Percentiles rank a stretch among this genome's conserved stretches.
These are phyloP conservation scores for Tulasnella calospora DNA, from an alignment of 768 basidiomycete species.

Conservation along the genomic window DNA sequence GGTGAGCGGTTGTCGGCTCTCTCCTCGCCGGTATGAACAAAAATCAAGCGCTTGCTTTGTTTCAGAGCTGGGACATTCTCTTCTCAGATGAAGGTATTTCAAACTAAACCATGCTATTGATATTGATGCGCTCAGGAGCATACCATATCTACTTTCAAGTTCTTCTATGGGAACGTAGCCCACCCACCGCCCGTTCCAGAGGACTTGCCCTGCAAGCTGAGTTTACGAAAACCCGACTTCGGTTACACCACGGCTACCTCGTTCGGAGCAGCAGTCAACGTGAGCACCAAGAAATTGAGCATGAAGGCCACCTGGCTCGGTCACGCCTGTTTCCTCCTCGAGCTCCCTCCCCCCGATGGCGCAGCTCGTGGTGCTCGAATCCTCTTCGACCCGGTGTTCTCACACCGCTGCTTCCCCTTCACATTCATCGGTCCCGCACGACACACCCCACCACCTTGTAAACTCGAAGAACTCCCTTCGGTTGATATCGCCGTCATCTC, in stretches of 20 bases:
- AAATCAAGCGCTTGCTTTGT: background rate
- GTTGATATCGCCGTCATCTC: conserved; percentile 42
- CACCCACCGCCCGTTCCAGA: no score
- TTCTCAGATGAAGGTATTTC: background rate
- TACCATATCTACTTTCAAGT: background rate
- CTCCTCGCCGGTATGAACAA: background rate
- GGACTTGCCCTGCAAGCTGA: no score
- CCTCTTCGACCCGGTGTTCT: conserved; percentile 49
- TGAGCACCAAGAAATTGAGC: no score
- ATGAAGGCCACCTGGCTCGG: no score
- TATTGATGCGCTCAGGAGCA: background rate
- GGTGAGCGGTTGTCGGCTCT: background rate
- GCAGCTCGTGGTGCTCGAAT: conserved; percentile 39
- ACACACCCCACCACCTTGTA: conserved; percentile 39
- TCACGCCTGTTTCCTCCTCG: no score
- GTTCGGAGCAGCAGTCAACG: no score
- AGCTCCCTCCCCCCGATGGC: conserved; percentile 40
- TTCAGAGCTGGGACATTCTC: background rate
- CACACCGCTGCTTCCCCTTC: conserved; percentile 49
- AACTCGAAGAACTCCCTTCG: conserved; percentile 39
- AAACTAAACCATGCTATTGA: background rate
- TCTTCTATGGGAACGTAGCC: background rate
- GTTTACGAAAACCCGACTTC: no score
- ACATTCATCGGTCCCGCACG: conserved; percentile 47
- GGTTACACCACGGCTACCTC: no score